Evolutionary conservation across 441 rosid genomes (phyloP).

Genomic region (Populus hybrid): DNA sequence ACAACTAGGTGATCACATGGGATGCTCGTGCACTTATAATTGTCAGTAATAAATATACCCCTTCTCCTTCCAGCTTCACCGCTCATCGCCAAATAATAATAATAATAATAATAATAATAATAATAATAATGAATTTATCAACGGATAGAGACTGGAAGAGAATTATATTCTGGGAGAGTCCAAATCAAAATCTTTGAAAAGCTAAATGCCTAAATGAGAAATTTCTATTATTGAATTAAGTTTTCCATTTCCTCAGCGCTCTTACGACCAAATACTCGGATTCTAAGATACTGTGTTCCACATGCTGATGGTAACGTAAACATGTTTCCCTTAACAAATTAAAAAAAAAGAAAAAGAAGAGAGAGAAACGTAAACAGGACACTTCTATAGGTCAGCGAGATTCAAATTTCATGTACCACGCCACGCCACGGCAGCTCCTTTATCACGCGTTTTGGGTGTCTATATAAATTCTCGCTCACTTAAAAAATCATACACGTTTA

Average conservation of each 20-base stretch:
- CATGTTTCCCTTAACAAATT: background rate
- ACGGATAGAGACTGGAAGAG: background rate
- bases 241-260: too few relatives aligned
- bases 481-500: conserved; percentile 14
- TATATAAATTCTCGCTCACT: conserved; percentile 1
- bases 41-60: background rate
- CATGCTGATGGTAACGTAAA: background rate
- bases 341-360: too few relatives aligned
- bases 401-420: conserved; percentile 1
- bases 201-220: too few relatives aligned
- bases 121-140: background rate
- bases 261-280: background rate
- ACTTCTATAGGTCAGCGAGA: background rate
- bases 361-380: background rate
- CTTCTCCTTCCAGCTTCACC: background rate
- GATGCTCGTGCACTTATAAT: background rate
- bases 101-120: too few relatives aligned
- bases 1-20: background rate
- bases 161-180: too few relatives aligned
- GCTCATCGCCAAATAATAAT: too few relatives aligned
- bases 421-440: conserved; percentile 1
- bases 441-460: conserved; percentile 29
- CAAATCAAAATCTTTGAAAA: too few relatives aligned
- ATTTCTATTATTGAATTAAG: too few relatives aligned
- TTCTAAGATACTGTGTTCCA: background rate